Evolutionary conservation across 805 yeast species (phyloP).

Genomic region (Starmera dryadoides): DNA sequence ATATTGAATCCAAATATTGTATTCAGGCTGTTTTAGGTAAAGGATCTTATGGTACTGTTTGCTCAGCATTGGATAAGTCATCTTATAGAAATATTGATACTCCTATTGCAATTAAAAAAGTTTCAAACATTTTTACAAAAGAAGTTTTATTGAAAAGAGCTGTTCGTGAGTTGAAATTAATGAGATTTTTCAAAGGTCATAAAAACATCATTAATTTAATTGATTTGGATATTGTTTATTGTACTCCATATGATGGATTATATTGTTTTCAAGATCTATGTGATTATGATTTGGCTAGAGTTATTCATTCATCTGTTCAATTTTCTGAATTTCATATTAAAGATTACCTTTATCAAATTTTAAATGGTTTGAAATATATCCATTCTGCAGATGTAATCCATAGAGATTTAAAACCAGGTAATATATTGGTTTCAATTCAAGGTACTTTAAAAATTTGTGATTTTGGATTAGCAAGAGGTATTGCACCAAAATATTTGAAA

Average conservation of each 20-base stretch:
- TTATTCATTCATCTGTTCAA: constrained; percentile 70
- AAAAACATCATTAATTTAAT: constrained; percentile 68
- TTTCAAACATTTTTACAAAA: constrained; percentile 58
- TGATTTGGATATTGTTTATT: constrained; percentile 64
- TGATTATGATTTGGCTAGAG: constrained; percentile 73
- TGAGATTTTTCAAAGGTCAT: constrained; percentile 83
- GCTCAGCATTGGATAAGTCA: constrained; percentile 58
- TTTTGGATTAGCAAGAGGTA: constrained; percentile 87
- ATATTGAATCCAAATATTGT: constrained; percentile 53
- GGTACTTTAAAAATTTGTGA: constrained; percentile 86
- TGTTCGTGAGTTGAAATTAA: constrained; percentile 70
- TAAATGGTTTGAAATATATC: constrained; percentile 82
- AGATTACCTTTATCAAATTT: constrained; percentile 68
- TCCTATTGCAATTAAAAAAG: constrained; percentile 73
- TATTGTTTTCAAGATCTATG: constrained; percentile 84
- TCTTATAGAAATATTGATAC: constrained; percentile 19
- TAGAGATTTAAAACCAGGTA: constrained; percentile 89
- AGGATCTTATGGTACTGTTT: constrained; percentile 84
- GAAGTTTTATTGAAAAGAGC: constrained; percentile 73
- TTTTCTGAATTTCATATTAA: constrained; percentile 81
- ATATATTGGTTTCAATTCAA: constrained; percentile 65
- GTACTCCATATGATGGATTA: constrained; percentile 72
- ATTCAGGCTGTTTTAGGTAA: constrained; percentile 59
- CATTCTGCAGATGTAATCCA: constrained; percentile 92
- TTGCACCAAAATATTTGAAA: constrained; percentile 30